Percentiles rank a stretch among this genome's conserved stretches.
phyloP scores from a whole-genome alignment of 2,329 filamentous ascomycete species.

The Aspergillus aculeatinus region DNA sequence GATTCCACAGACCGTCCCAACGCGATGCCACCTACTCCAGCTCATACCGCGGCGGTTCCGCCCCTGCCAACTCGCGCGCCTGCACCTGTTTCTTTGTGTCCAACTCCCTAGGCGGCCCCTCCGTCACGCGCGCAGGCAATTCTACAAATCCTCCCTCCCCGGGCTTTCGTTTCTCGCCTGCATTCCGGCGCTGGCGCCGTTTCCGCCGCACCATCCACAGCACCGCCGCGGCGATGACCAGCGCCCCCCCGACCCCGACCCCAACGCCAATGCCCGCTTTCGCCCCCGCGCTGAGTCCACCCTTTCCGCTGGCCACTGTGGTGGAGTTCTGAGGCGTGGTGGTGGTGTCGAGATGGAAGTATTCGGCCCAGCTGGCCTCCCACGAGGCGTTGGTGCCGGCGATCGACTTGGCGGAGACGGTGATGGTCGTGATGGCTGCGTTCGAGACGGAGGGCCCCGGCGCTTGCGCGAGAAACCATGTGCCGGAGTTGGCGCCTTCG shows the following conservation, averaged over 20 bases:
- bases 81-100: not conserved
- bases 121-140: not conserved
- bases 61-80: not conserved
- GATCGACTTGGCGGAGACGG: not conserved
- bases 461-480: constrained; percentile 25
- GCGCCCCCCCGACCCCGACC: not conserved
- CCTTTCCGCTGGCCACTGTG: not conserved
- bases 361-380: not conserved
- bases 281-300: not conserved
- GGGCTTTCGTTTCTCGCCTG: not conserved
- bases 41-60: not conserved
- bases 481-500: constrained; percentile 12
- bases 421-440: not conserved
- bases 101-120: not conserved
- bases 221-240: not conserved
- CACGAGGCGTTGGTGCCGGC: not conserved
- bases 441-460: constrained; percentile 19
- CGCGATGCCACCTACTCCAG: not conserved
- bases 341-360: not conserved
- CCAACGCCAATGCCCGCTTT: not conserved
- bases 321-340: not conserved
- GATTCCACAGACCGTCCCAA: too few species aligned
- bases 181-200: not conserved
- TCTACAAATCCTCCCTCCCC: not conserved
- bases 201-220: not conserved